A percentile compares a stretch with the other conserved stretches of the same genome.
These are phyloP conservation scores for Saxispiralis lemnorum DNA, from an alignment of 495 filamentous ascomycete genomes.

Conservation along the genomic window DNA sequence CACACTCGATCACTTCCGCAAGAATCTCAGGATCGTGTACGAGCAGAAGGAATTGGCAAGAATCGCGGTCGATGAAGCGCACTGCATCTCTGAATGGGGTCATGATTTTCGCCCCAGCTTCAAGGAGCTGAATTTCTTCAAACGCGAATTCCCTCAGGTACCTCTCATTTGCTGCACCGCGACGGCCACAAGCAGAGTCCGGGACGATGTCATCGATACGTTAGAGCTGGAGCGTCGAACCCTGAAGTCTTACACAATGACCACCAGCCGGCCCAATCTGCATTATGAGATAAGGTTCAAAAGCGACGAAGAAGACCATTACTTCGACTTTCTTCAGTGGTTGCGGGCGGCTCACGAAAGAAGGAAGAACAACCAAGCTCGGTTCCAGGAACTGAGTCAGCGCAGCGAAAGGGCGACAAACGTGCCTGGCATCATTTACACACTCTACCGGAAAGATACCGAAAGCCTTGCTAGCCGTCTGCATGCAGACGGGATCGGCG, in stretches of 20 bases:
- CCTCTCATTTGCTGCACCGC: slow-evolving; percentile 84
- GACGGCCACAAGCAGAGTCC: slow-evolving; percentile 65
- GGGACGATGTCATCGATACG: slow-evolving; percentile 59
- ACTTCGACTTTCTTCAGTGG: slow-evolving; percentile 55
- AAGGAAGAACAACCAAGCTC: slow-evolving; percentile 31
- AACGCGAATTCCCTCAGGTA: slow-evolving; percentile 56
- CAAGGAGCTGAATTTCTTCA: slow-evolving; percentile 77
- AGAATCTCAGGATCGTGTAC: slow-evolving; percentile 54
- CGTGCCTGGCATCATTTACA: slow-evolving; percentile 81
- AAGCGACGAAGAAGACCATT: slow-evolving; percentile 46
- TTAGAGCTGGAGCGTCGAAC: slow-evolving; percentile 43
- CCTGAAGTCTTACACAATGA: slow-evolving; percentile 61
- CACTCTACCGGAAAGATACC: slow-evolving; percentile 57
- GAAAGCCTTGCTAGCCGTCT: slow-evolving; percentile 53
- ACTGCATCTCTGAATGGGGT: slow-evolving; percentile 96
- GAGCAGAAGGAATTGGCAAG: slow-evolving; percentile 65
- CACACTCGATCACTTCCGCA: slow-evolving; percentile 58
- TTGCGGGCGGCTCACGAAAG: slow-evolving; percentile 50
- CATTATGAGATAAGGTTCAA: slow-evolving; percentile 91
- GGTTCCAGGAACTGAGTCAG: slow-evolving; percentile 33
- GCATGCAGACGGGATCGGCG: slow-evolving; percentile 43
- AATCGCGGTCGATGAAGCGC: slow-evolving; percentile 84
- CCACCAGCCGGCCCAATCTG: slow-evolving; percentile 64
- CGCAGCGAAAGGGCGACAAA: slow-evolving; percentile 36
- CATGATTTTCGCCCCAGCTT: slow-evolving; percentile 94